phyloP scores from a whole-genome alignment of 2,329 filamentous ascomycete genomes.

The Xylariomycetidae sp. region DNA sequence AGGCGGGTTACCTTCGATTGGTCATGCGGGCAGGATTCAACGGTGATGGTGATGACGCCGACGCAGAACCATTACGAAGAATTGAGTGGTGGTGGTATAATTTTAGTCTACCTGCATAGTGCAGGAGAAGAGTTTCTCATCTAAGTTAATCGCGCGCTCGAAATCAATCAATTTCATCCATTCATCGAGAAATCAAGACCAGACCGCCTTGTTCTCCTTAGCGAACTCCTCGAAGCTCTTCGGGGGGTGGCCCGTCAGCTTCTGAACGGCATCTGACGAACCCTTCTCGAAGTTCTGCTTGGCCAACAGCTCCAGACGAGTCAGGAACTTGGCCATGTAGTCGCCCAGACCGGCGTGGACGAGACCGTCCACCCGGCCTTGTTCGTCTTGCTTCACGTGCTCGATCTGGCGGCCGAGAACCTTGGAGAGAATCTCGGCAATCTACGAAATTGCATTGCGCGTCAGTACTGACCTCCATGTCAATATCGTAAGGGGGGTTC shows the following conservation, averaged over 20 bases:
- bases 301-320: slow-evolving; percentile 12
- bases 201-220: slow-evolving; percentile 10
- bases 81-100: no score
- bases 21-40: no score
- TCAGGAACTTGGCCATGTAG: slow-evolving; percentile 13
- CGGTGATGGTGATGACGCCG: no score
- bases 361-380: slow-evolving; percentile 8
- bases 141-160: no score
- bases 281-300: slow-evolving; percentile 12
- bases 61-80: no score
- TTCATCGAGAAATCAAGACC: no score
- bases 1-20: no score
- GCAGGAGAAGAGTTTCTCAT: no score
- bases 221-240: slow-evolving; percentile 14
- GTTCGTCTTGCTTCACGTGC: slow-evolving; percentile 17
- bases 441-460: slow-evolving; percentile 6
- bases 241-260: slow-evolving; percentile 13
- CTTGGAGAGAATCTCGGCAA: slow-evolving; percentile 16
- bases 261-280: slow-evolving; percentile 11
- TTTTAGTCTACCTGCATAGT: no score
- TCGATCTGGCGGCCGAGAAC: slow-evolving; percentile 17
- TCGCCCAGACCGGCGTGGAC: slow-evolving; percentile 11
- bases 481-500: slow-evolving; percentile 5
- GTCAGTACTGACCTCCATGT: no score
- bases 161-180: no score